A percentile compares a stretch with the other conserved stretches of the same genome.
Conservation (phyloP, 108 stramenopile species). For the Seminavis robusta region DNA sequence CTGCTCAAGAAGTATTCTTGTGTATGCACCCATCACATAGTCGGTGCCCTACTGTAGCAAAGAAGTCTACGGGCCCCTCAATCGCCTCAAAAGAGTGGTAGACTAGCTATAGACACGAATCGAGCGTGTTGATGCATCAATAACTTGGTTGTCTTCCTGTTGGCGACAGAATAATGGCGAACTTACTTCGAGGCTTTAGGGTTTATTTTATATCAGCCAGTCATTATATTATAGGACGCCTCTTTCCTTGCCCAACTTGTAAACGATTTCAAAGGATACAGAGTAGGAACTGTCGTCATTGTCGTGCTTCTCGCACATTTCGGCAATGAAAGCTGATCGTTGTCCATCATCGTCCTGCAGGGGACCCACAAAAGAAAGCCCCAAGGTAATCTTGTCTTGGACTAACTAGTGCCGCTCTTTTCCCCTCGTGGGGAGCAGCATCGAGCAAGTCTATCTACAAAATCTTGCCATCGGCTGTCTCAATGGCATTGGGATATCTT, state of each 20-base stretch:
- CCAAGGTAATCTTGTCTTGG: not conserved
- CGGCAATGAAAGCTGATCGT: not conserved
- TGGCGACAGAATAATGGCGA: too few relatives aligned
- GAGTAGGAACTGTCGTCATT: not conserved
- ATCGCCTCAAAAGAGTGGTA: too few relatives aligned
- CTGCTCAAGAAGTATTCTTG: too few relatives aligned
- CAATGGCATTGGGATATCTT: not conserved
- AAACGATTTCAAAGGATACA: not conserved
- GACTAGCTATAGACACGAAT: too few relatives aligned
- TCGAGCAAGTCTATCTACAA: not conserved
- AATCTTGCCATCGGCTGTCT: not conserved
- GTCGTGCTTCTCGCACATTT: not conserved
- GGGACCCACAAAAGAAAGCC: not conserved
- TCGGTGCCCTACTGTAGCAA: too few relatives aligned
- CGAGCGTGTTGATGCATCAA: too few relatives aligned
- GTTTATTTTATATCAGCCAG: too few relatives aligned
- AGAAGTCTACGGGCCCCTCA: too few relatives aligned
- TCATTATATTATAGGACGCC: not conserved
- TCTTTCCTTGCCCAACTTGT: not conserved
- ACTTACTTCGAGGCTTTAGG: too few relatives aligned
- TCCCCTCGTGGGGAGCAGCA: not conserved
- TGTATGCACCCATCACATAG: too few relatives aligned
- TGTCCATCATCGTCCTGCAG: not conserved
- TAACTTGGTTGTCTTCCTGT: too few relatives aligned
- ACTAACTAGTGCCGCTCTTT: not conserved